phyloP scores from a whole-genome alignment of 2,329 filamentous ascomycete species.

The Lasiodiplodia citricola region DNA sequence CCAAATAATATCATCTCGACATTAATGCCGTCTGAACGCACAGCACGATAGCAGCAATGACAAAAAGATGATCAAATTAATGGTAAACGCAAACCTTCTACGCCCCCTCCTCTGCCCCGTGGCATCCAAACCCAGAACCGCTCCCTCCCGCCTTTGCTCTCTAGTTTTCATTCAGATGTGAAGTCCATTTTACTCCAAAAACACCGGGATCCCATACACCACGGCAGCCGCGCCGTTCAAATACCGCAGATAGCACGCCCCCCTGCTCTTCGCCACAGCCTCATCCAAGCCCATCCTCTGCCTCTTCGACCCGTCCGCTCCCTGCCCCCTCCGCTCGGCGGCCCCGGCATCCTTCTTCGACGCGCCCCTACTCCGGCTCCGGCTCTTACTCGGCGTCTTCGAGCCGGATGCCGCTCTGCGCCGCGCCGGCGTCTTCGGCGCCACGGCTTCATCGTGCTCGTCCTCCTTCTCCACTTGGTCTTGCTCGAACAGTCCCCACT shows the following conservation, averaged over 20 bases:
- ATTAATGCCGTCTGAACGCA: neutral
- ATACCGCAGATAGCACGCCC: slow-evolving; percentile 85
- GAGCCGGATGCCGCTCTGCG: slow-evolving; percentile 32
- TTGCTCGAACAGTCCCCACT: slow-evolving; percentile 77
- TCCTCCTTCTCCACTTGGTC: slow-evolving; percentile 31
- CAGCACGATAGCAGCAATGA: neutral
- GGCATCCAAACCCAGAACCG: neutral
- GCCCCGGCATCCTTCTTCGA: slow-evolving; percentile 27
- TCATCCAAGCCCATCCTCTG: slow-evolving; percentile 65
- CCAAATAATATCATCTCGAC: neutral
- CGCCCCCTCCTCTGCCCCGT: too few relatives aligned
- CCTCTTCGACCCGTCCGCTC: neutral
- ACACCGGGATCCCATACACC: slow-evolving; percentile 94
- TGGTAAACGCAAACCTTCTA: neutral
- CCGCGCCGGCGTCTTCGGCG: slow-evolving; percentile 10
- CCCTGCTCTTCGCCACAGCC: slow-evolving; percentile 76
- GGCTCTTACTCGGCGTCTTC: slow-evolving; percentile 28
- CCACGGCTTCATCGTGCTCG: slow-evolving; percentile 35
- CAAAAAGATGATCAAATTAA: neutral
- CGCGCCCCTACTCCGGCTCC: slow-evolving; percentile 30
- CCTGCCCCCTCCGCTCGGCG: neutral
- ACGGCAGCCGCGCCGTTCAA: slow-evolving; percentile 92
- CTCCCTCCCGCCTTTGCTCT: neutral
- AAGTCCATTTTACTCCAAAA: slow-evolving; percentile 56
- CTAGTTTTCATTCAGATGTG: too few relatives aligned